Evolutionary conservation across 2,329 filamentous ascomycete species (phyloP).

Genomic region (Fusarium odoratissimum): DNA sequence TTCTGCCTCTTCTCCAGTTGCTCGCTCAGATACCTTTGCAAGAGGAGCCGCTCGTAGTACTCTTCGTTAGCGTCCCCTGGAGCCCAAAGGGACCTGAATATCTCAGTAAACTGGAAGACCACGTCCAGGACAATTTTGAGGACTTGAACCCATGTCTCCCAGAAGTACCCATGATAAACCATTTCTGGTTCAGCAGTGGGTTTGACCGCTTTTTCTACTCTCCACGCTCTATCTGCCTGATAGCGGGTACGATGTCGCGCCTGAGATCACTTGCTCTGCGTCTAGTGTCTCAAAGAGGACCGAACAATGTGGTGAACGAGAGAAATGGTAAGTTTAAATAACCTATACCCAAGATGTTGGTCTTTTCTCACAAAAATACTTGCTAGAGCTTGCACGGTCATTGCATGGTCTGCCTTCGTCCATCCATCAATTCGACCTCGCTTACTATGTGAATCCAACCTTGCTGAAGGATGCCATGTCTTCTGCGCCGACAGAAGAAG

Average conservation of each 20-base stretch:
- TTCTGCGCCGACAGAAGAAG: background rate
- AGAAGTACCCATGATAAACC: background rate
- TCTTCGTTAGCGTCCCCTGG: background rate
- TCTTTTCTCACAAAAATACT: background rate
- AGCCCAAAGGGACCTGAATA: background rate
- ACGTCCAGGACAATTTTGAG: background rate
- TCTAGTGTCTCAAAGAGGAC: background rate
- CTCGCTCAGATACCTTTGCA: background rate
- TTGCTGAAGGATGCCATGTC: background rate
- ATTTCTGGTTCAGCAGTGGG: fast-evolving
- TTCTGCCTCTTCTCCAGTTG: background rate
- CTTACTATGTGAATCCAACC: background rate
- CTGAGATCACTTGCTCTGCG: background rate
- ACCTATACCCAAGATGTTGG: fast-evolving
- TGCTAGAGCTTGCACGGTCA: background rate
- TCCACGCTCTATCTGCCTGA: background rate
- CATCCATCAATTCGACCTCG: background rate
- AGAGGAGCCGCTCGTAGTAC: background rate
- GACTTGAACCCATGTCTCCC: background rate
- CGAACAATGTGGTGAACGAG: background rate
- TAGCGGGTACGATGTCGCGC: slow-evolving; percentile 6
- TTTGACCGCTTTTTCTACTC: background rate
- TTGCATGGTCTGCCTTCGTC: background rate
- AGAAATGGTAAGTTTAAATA: background rate
- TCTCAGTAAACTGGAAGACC: background rate